These are phyloP conservation scores for Begonia masoniana DNA, from an alignment of 306 rosid species.

Conservation along the genomic window DNA sequence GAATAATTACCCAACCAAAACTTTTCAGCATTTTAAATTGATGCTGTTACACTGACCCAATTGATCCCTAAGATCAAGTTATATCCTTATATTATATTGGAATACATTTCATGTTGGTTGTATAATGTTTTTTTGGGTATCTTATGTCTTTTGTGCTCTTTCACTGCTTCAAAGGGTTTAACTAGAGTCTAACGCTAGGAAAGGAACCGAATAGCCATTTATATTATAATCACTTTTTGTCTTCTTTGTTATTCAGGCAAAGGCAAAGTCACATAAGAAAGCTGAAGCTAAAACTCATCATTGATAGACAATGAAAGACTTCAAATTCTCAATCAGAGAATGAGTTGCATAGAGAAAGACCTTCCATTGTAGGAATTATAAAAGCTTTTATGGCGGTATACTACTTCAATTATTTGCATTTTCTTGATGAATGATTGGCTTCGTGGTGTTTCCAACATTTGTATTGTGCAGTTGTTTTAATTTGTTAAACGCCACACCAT, in stretches of 20 bases:
- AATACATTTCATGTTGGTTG: too few relatives aligned
- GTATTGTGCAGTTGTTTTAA: not conserved
- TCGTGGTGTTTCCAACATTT: not conserved
- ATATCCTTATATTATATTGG: too few relatives aligned
- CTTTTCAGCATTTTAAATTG: too few relatives aligned
- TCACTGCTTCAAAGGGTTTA: too few relatives aligned
- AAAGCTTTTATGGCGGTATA: not conserved
- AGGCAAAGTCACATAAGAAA: constrained; percentile 27
- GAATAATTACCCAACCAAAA: too few relatives aligned
- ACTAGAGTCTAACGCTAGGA: too few relatives aligned
- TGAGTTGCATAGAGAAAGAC: not conserved
- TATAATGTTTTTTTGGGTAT: too few relatives aligned
- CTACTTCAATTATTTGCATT: not conserved
- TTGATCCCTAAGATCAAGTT: too few relatives aligned
- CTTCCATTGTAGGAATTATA: constrained; percentile 1
- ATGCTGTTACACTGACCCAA: too few relatives aligned
- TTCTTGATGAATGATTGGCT: not conserved
- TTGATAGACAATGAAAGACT: constrained; percentile 5
- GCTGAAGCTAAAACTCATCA: constrained; percentile 26
- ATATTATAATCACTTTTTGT: too few relatives aligned
- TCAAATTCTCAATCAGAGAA: constrained; percentile 3
- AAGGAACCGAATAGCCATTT: too few relatives aligned
- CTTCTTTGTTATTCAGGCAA: constrained; percentile 14
- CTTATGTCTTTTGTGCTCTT: too few relatives aligned
- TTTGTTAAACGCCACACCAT: not conserved